These are phyloP conservation scores for Metschnikowia henanensis DNA, from an alignment of 805 yeast species.

Conservation along the genomic window DNA sequence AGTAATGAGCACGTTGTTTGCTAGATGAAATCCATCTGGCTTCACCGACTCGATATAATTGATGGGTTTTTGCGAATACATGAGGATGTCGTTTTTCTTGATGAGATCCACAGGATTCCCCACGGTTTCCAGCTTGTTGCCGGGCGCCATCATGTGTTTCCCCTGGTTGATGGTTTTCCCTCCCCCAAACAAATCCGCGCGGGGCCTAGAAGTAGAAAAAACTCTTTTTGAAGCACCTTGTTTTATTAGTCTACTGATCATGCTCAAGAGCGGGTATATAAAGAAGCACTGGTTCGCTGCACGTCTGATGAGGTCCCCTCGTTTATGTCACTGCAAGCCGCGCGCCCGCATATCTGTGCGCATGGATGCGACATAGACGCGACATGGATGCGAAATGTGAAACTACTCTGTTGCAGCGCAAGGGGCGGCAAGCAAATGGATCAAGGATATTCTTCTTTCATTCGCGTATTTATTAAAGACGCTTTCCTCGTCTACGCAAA, in stretches of 20 bases:
- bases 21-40: constrained; percentile 57
- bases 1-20: constrained; percentile 49
- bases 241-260: constrained; percentile 2
- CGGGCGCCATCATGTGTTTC: constrained; percentile 27
- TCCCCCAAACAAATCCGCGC: constrained; percentile 30
- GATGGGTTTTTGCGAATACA: constrained; percentile 42
- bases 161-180: constrained; percentile 20
- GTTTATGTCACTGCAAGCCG: neutral
- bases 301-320: neutral
- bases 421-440: neutral
- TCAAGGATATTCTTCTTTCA: too few species aligned
- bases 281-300: neutral
- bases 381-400: neutral
- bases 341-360: neutral
- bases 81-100: constrained; percentile 43
- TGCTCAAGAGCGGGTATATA: neutral
- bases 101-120: constrained; percentile 45
- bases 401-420: neutral
- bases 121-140: constrained; percentile 38
- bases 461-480: too few species aligned
- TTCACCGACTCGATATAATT: constrained; percentile 47
- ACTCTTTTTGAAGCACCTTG: neutral
- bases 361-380: neutral
- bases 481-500: too few species aligned
- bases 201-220: constrained; percentile 1